Percentiles rank a stretch among this genome's conserved stretches.
These are phyloP conservation scores for Calonectria crousiana DNA, from an alignment of 2,329 filamentous ascomycete genomes.

Conservation along the genomic window DNA sequence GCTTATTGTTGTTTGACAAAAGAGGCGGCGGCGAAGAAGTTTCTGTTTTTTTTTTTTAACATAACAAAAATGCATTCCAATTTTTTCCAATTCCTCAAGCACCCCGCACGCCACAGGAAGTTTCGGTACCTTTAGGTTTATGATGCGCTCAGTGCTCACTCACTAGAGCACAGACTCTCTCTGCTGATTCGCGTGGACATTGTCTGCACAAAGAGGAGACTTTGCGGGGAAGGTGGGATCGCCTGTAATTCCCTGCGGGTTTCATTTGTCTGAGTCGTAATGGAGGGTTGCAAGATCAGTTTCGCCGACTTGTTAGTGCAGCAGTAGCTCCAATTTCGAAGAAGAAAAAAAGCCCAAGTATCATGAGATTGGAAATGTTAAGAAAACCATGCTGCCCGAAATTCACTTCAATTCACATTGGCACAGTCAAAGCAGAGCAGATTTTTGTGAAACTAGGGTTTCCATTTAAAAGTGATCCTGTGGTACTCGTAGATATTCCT, in stretches of 20 bases:
- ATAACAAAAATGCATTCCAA: conserved; percentile 22
- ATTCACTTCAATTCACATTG: background rate
- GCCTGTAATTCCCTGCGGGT: background rate
- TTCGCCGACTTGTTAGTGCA: background rate
- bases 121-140: background rate
- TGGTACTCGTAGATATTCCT: conserved; percentile 41
- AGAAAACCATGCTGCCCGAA: no score
- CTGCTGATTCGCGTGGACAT: background rate
- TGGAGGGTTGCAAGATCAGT: background rate
- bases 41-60: conserved; percentile 6
- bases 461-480: conserved; percentile 39
- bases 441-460: conserved; percentile 30
- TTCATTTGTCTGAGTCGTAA: background rate
- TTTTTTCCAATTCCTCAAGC: background rate
- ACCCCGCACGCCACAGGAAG: background rate
- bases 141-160: background rate
- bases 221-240: background rate
- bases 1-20: conserved; percentile 4
- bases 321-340: background rate
- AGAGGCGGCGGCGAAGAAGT: conserved; percentile 11
- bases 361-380: background rate
- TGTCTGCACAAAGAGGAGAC: background rate
- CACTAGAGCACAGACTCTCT: no score
- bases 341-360: background rate
- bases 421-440: background rate